Evolutionary conservation across 129 eudicot genomes (phyloP), one percentile per base, ranked within the genome.

Genomic region (Cynara cardunculus): DNA sequence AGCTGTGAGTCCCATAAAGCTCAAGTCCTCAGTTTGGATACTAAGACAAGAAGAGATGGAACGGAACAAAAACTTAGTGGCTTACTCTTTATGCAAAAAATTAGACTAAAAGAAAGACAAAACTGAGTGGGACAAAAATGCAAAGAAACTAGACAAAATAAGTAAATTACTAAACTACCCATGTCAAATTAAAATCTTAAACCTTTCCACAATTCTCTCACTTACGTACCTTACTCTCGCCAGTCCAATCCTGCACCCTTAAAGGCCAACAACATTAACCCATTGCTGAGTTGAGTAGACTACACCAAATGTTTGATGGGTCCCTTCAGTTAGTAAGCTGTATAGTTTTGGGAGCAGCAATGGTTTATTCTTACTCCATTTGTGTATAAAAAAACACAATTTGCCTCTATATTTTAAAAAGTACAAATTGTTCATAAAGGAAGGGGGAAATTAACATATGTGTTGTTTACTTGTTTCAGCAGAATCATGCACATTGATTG

Each of bases 401-500:
- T 77, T 72, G 66, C 78, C 85, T 75, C 74, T 69, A 59, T 62
- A 85, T 44, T 37, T 76, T 61, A 7, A 64, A 49, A 46, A 79
- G 70, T 83, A 31, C 27, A 75, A 25, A 53, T 49, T 19, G 75
- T 75, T 76, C 74, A 66, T 12, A 80, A 75, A 71, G 35, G 26
- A 25, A 83, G 18, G 34, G 41, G 41, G 78, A 72, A 39, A 31
- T 25, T 71, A 80, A 82, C 69, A 75, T 83, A 76, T 71, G 84
- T 73, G 76, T 80, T 82, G 81, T 69, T 82, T 69, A 78, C 49
- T 73, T 67, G 71, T 75, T 79, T 74, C 62, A 67, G 71, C 74
- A 77, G 71, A 73, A 77, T 80, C 41, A 78, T 83, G 87, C 87
- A 83, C 74, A 79, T 26, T 35, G 62, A 80, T 71, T 75, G 61